Percentiles rank a stretch among this genome's conserved stretches.
Conservation (phyloP, 768 basidiomycete species). For the Termitomyces titanicus region DNA sequence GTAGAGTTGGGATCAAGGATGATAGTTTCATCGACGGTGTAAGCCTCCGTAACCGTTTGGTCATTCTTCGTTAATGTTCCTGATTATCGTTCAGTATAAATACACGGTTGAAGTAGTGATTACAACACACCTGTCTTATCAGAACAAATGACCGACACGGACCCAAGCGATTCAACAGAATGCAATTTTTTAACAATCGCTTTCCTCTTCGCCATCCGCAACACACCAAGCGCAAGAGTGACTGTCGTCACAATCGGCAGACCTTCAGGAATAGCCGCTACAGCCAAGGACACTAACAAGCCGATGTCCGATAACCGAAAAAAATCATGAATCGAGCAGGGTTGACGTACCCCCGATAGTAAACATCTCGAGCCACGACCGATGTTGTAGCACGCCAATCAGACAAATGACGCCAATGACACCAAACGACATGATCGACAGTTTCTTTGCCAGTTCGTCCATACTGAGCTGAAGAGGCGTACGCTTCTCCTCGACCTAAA, state of each 20-base stretch:
- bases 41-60: conserved; percentile 88
- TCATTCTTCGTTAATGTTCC: conserved; percentile 96
- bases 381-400: conserved; percentile 80
- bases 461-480: conserved; percentile 92
- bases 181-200: conserved; percentile 98
- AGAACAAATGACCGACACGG: conserved; percentile 95
- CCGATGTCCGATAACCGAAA: background rate
- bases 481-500: conserved; percentile 78
- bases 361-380: conserved; percentile 97
- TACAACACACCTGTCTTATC: conserved; percentile 81
- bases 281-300: conserved; percentile 83
- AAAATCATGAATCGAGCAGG: background rate
- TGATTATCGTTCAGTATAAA: conserved; percentile 20
- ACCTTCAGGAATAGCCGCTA: conserved; percentile 98
- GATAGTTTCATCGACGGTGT: conserved; percentile 80
- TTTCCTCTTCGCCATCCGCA: conserved; percentile 91
- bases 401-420: conserved; percentile 92
- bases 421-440: conserved; percentile 89
- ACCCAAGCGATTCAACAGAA: conserved; percentile 90
- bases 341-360: conserved; percentile 84
- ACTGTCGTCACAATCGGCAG: conserved; percentile 97
- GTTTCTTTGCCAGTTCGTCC: conserved; percentile 93
- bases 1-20: conserved; percentile 55
- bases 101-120: background rate
- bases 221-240: conserved; percentile 89